These are phyloP conservation scores for Rhododendron kiyosumense DNA, from an alignment of 148 eudicot species.

Conservation along the genomic window DNA sequence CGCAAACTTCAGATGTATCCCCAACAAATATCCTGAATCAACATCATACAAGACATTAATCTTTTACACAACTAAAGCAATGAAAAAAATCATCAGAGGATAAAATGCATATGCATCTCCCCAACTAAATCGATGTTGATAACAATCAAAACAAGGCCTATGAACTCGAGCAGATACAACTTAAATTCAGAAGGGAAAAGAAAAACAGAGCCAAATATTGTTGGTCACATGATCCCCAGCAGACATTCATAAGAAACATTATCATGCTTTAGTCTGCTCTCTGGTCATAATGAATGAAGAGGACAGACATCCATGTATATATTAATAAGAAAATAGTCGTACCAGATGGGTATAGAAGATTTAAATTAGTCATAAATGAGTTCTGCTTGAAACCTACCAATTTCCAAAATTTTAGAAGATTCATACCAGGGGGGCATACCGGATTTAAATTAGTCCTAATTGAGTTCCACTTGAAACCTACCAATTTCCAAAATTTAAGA, in stretches of 20 bases:
- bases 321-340: background rate
- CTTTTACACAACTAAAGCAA: background rate
- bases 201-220: background rate
- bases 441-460: background rate
- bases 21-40: slow-evolving; percentile 2
- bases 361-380: too few species aligned
- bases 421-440: background rate
- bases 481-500: background rate
- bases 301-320: background rate
- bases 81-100: background rate
- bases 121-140: background rate
- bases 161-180: background rate
- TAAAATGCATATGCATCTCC: background rate
- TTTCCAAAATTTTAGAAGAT: background rate
- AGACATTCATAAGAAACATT: background rate
- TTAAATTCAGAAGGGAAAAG: background rate
- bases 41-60: background rate
- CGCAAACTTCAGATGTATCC: background rate
- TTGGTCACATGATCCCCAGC: background rate
- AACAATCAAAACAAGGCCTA: background rate
- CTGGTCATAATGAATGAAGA: background rate
- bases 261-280: background rate
- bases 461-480: background rate
- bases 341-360: background rate
- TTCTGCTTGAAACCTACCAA: background rate